These are phyloP conservation scores for Lactifluus echinatus DNA, from an alignment of 768 basidiomycete genomes.

Conservation along the genomic window DNA sequence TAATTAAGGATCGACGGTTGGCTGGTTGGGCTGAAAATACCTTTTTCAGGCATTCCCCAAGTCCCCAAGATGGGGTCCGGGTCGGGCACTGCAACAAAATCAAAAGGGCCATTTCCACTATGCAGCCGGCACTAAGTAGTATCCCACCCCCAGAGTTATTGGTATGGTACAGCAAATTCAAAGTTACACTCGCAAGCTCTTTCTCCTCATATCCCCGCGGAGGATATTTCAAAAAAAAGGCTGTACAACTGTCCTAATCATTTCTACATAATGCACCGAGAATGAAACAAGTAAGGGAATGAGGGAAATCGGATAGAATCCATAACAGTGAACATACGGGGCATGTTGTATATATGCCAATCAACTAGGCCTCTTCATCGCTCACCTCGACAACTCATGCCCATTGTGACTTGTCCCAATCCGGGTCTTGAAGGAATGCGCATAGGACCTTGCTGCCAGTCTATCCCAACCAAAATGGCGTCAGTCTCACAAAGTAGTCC, in stretches of 20 bases:
- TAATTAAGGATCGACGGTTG: too few relatives aligned
- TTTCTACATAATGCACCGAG: not conserved
- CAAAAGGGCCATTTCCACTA: too few relatives aligned
- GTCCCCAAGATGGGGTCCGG: too few relatives aligned
- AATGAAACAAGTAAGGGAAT: not conserved
- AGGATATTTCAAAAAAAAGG: too few relatives aligned
- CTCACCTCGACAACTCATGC: constrained; percentile 31
- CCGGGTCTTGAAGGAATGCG: constrained; percentile 90
- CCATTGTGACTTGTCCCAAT: constrained; percentile 83
- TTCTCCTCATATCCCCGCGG: too few relatives aligned
- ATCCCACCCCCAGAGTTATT: too few relatives aligned
- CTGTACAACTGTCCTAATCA: not conserved
- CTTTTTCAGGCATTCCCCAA: too few relatives aligned
- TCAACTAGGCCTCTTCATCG: not conserved
- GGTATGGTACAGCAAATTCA: too few relatives aligned
- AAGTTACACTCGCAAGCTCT: too few relatives aligned
- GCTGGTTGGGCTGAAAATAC: too few relatives aligned
- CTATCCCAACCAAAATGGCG: constrained; percentile 31
- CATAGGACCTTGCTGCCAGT: constrained; percentile 96
- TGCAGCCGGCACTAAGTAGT: too few relatives aligned
- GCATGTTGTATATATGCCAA: not conserved
- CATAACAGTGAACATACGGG: constrained; percentile 3
- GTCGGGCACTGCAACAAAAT: too few relatives aligned
- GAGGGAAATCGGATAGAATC: not conserved
- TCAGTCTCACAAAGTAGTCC: not conserved